Conservation (phyloP, 805 yeast species). For the Metschnikowia cubensis region DNA sequence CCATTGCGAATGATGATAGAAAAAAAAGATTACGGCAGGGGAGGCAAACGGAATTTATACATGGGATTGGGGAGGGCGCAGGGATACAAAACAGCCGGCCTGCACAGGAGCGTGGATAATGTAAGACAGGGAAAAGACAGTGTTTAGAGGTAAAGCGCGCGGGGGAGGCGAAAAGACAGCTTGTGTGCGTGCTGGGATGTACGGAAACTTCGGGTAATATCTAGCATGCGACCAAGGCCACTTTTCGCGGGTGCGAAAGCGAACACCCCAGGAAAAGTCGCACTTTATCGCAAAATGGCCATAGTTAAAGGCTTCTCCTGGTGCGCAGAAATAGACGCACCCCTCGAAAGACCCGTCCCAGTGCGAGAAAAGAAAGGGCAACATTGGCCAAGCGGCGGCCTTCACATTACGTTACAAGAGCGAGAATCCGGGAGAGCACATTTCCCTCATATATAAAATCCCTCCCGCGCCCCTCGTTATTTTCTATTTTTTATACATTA, state of each 20-base stretch:
- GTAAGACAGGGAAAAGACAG: neutral
- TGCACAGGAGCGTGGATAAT: neutral
- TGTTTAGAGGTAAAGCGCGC: neutral
- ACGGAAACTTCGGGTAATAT: slow-evolving; percentile 7
- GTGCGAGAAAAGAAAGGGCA: slow-evolving; percentile 12
- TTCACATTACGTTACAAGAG: neutral
- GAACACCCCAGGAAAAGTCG: neutral
- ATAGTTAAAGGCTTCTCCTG: slow-evolving; percentile 14
- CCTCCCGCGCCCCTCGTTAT: slow-evolving; percentile 11
- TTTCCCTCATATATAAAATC: slow-evolving; percentile 12
- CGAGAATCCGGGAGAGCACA: neutral
- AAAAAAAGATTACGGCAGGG: neutral
- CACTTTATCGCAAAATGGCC: slow-evolving; percentile 10
- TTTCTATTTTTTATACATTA: slow-evolving; percentile 4
- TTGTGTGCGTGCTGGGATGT: slow-evolving; percentile 10
- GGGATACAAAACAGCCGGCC: neutral
- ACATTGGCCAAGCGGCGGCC: slow-evolving; percentile 6
- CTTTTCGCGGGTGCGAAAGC: slow-evolving; percentile 10
- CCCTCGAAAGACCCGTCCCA: neutral
- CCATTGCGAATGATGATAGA: slow-evolving; percentile 24
- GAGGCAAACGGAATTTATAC: slow-evolving; percentile 9
- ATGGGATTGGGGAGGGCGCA: slow-evolving; percentile 3
- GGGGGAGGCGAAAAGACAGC: slow-evolving; percentile 4
- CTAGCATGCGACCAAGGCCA: slow-evolving; percentile 10
- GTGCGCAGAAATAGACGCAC: slow-evolving; percentile 10